These are phyloP conservation scores for Alternaria incomplexa DNA, from an alignment of 2,329 filamentous ascomycete genomes.

Conservation along the genomic window DNA sequence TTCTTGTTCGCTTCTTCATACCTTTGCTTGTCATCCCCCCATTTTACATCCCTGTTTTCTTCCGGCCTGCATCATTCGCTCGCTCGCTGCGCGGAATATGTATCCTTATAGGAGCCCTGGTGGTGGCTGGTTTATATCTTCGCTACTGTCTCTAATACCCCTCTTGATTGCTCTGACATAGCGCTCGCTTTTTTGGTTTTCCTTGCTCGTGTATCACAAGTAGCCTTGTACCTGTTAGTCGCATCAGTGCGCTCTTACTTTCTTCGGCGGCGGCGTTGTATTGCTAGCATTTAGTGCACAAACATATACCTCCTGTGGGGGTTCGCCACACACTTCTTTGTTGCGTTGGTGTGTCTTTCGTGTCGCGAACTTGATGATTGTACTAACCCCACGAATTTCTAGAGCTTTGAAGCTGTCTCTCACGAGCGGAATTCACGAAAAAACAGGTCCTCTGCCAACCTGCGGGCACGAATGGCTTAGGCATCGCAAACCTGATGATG, in stretches of 20 bases:
- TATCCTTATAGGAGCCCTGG: not conserved
- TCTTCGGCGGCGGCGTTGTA: not conserved
- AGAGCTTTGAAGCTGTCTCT: too few relatives aligned
- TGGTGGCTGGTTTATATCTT: not conserved
- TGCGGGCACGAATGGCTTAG: too few relatives aligned
- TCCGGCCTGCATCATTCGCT: not conserved
- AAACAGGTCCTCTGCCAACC: too few relatives aligned
- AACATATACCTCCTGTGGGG: not conserved
- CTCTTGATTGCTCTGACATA: not conserved
- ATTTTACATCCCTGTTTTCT: not conserved
- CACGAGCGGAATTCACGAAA: too few relatives aligned
- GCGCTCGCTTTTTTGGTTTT: not conserved
- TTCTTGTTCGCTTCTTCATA: not conserved
- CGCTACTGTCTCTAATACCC: constrained; percentile 2
- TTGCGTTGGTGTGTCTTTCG: not conserved
- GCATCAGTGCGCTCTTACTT: not conserved
- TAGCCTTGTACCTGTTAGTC: not conserved
- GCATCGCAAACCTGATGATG: too few relatives aligned
- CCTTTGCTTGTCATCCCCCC: not conserved
- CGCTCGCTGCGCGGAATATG: not conserved
- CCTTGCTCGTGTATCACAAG: not conserved
- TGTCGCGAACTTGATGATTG: too few relatives aligned
- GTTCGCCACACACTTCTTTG: not conserved
- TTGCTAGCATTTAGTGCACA: not conserved
- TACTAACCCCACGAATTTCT: too few relatives aligned